Percentiles rank a stretch among this genome's conserved stretches.
phyloP scores from a whole-genome alignment of 257 asterid genomes.

The Eustoma russellianum region DNA sequence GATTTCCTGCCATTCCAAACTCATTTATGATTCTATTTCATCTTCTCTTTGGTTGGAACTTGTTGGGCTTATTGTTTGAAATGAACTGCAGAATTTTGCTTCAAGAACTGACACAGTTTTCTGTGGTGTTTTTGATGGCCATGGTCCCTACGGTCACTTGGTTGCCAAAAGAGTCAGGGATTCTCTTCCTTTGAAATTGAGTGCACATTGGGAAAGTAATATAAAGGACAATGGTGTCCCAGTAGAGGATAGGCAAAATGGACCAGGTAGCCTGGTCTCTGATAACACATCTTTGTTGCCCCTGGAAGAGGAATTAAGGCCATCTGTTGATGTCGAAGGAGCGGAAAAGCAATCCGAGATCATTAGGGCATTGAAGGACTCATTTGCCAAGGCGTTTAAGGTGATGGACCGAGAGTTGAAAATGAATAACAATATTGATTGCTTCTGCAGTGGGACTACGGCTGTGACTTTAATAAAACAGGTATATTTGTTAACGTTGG shows the following conservation, averaged over 20 bases:
- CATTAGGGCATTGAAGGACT: slow-evolving; percentile 62
- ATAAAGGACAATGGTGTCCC: slow-evolving; percentile 53
- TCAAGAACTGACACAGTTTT: slow-evolving; percentile 78
- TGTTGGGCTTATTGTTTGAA: too few relatives aligned
- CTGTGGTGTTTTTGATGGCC: slow-evolving; percentile 95
- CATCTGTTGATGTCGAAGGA: slow-evolving; percentile 42
- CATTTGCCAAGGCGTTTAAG: slow-evolving; percentile 74
- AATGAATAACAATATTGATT: slow-evolving; percentile 55
- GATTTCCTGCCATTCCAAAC: background rate
- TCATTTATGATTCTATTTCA: background rate
- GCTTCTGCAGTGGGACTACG: slow-evolving; percentile 95
- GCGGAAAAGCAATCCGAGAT: slow-evolving; percentile 49
- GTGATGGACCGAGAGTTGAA: slow-evolving; percentile 85
- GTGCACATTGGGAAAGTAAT: slow-evolving; percentile 75
- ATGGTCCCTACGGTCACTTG: slow-evolving; percentile 90
- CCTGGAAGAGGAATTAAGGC: slow-evolving; percentile 51
- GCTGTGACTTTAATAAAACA: slow-evolving; percentile 85
- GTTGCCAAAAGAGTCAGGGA: slow-evolving; percentile 90
- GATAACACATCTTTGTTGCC: slow-evolving; percentile 48
- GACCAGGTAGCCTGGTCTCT: slow-evolving; percentile 35
- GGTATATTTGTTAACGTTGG: slow-evolving; percentile 21
- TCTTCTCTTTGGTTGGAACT: background rate
- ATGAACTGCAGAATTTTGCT: slow-evolving; percentile 64
- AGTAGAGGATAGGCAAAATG: slow-evolving; percentile 45
- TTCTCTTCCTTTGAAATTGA: slow-evolving; percentile 72